Conservation (phyloP, 2,329 filamentous ascomycete genomes). For the Dissoconium aciculare region DNA sequence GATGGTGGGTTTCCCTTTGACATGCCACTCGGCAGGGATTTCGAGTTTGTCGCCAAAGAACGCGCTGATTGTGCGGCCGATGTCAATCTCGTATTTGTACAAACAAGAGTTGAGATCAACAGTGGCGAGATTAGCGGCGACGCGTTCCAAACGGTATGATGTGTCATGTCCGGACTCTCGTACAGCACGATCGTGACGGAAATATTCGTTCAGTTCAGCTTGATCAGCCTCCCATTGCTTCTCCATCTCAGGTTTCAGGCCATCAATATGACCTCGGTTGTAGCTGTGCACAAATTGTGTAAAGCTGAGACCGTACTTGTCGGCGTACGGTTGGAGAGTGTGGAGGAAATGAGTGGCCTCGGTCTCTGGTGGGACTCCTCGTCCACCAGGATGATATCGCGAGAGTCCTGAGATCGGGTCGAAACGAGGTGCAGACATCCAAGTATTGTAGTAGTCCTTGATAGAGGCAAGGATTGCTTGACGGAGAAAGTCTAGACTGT, state of each 20-base stretch:
- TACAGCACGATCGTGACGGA: slow-evolving; percentile 87
- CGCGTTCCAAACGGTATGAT: slow-evolving; percentile 76
- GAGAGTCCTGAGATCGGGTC: slow-evolving; percentile 68
- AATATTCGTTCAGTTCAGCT: slow-evolving; percentile 86
- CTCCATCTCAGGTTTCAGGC: too few species aligned
- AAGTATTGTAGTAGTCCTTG: slow-evolving; percentile 89
- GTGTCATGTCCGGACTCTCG: slow-evolving; percentile 96
- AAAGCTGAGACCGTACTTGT: slow-evolving; percentile 72
- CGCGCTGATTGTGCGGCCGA: slow-evolving; percentile 69
- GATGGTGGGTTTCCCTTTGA: slow-evolving; percentile 46
- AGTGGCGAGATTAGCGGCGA: slow-evolving; percentile 78
- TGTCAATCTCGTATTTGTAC: slow-evolving; percentile 95
- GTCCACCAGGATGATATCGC: slow-evolving; percentile 67
- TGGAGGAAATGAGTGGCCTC: slow-evolving; percentile 78
- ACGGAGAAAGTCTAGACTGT: slow-evolving; percentile 65
- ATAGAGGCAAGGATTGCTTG: slow-evolving; percentile 76
- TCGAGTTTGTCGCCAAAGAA: slow-evolving; percentile 68
- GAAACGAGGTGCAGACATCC: slow-evolving; percentile 57
- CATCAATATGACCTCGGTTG: slow-evolving; percentile 60
- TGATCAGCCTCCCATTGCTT: too few species aligned
- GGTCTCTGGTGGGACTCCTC: slow-evolving; percentile 81
- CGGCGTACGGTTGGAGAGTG: slow-evolving; percentile 62
- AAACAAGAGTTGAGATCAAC: slow-evolving; percentile 88
- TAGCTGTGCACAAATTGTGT: slow-evolving; percentile 78
- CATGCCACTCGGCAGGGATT: slow-evolving; percentile 73